These are phyloP conservation scores for Fusarium liriodendri DNA, from an alignment of 2,329 filamentous ascomycete genomes.

Conservation along the genomic window DNA sequence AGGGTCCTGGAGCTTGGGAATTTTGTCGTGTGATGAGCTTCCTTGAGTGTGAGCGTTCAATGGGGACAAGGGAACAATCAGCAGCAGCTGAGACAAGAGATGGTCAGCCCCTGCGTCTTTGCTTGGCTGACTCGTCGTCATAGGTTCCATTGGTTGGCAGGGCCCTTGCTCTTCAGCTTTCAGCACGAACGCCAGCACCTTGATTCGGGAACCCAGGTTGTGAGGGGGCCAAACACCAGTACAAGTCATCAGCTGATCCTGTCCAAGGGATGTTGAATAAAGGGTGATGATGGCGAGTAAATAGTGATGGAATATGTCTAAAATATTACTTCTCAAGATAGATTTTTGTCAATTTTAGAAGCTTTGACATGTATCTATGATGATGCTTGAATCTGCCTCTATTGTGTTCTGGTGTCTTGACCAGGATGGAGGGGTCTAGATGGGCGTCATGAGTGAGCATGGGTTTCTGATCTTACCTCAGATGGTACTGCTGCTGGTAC, in stretches of 20 bases:
- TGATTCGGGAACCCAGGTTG: conserved; percentile 25
- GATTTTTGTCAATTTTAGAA: background rate
- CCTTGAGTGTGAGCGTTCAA: background rate
- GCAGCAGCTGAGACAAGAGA: background rate
- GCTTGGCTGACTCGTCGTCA: conserved; percentile 9
- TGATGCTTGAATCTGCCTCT: too few species aligned
- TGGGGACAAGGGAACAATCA: background rate
- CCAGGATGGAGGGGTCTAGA: conserved; percentile 11
- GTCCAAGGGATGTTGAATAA: background rate
- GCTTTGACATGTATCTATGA: background rate
- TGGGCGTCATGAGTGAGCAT: background rate
- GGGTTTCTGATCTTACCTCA: background rate
- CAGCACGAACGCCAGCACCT: conserved; percentile 4
- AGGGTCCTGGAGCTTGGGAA: conserved; percentile 26
- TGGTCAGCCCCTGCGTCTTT: background rate
- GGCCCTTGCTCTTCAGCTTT: background rate
- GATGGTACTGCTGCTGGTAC: background rate
- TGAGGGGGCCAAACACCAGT: too few species aligned
- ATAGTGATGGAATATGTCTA: too few species aligned
- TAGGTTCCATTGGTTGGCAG: conserved; percentile 7
- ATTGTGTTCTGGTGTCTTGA: background rate
- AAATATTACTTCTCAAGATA: too few species aligned
- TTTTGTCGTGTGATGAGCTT: conserved; percentile 22
- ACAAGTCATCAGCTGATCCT: background rate
- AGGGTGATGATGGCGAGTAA: too few species aligned